Evolutionary conservation across 2,329 filamentous ascomycete species (phyloP), one percentile per base, ranked within the genome.

Genomic region (Penicillium sp.): DNA sequence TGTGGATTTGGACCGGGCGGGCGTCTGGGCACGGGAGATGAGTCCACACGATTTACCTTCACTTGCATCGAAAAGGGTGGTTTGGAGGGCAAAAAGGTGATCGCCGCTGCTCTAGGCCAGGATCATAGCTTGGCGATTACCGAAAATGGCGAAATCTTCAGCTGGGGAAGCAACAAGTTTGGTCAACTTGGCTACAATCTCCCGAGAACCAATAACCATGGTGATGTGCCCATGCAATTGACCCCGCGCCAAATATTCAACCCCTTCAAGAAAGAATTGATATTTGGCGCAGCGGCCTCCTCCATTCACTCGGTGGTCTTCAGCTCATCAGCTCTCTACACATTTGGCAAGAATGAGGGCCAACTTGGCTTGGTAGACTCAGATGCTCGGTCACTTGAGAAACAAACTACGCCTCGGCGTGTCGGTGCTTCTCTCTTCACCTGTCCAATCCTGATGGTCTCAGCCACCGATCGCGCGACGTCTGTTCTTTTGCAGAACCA

Each of bases 301-400:
- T 81, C 90, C 0, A 86, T 96, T 38, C 94, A 99, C 73, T 97
- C 94, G 0, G 92, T 95, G 3, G 90, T 91, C 0, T 89, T 94
- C 66, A 97, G 91, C 0, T 81, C 83, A 1, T 84, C 85, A 0
- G 90, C 90, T 1, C 76, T 99, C 1, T 99, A 90, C 69, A 96
- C 91, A 2, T 99, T 96, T 81, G 94, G 94, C 21, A 95, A 94
- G 66, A 99, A 97, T 65, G 86, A 92, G 63, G 94, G 94, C 1
- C 94, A 99, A 71, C 82, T 99, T 44, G 94, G 92, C 5, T 81
- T 99, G 49, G 92, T 97, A 76, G 94, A 97, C 70, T 93, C 94
- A 0, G 93, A 97, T 73, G 95, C 94, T 24, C 86, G 92, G 43
- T 97, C 92, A 0, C 81, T 97, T 5, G 90, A 94, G 62, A 77